A percentile compares a stretch with the other conserved stretches of the same genome.
phyloP scores from a whole-genome alignment of 2,329 filamentous ascomycete genomes.

The Arthrobotrys entomopaga region DNA sequence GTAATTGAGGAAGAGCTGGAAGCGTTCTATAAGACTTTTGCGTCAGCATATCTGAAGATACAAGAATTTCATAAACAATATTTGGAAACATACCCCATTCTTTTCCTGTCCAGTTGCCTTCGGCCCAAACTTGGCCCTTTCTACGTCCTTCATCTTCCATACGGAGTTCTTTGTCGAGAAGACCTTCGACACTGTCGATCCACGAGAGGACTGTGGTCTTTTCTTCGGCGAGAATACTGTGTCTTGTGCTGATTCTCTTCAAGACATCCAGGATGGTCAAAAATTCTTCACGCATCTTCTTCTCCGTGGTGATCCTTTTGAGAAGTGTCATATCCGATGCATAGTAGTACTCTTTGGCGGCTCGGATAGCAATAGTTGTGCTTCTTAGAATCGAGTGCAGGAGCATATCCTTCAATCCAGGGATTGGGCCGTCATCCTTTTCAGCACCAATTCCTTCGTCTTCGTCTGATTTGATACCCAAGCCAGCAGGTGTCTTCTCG shows the following conservation, averaged over 20 bases:
- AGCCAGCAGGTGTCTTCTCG: conserved; percentile 32
- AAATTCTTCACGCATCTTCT: conserved; percentile 82
- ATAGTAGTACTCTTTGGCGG: conserved; percentile 96
- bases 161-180: conserved; percentile 80
- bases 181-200: conserved; percentile 79
- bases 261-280: conserved; percentile 88
- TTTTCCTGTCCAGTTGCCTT: conserved; percentile 77
- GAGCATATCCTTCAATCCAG: conserved; percentile 49
- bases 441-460: conserved; percentile 47
- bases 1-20: conserved; percentile 59
- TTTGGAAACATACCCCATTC: conserved; percentile 68
- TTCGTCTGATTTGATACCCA: conserved; percentile 39
- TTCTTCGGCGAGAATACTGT: conserved; percentile 80
- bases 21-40: conserved; percentile 56
- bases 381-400: conserved; percentile 78
- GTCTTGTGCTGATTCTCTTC: conserved; percentile 86
- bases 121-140: conserved; percentile 79
- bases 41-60: conserved; percentile 48
- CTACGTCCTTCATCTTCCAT: conserved; percentile 77
- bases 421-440: conserved; percentile 51
- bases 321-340: conserved; percentile 86
- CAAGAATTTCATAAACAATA: conserved; percentile 57
- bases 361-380: conserved; percentile 92
- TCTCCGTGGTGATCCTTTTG: conserved; percentile 87
- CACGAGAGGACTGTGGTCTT: conserved; percentile 78